phyloP scores from a whole-genome alignment of 1,284 basidiomycete species.

The Cryptococcus sp. region DNA sequence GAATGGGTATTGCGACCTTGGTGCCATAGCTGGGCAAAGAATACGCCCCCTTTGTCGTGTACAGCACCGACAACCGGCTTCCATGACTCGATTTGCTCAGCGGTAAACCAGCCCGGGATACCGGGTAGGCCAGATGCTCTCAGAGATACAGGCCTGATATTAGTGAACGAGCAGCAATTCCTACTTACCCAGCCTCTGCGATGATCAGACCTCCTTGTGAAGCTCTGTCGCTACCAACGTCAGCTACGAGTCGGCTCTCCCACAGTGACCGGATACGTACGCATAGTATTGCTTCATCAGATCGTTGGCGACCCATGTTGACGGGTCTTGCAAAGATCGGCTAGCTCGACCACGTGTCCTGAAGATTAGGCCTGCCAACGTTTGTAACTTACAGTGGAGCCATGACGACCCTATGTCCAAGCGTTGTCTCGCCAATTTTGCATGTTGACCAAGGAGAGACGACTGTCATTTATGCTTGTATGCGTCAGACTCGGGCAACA shows the following conservation, averaged over 20 bases:
- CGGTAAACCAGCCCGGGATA: constrained; percentile 21
- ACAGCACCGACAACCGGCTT: constrained; percentile 22
- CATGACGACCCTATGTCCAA: constrained; percentile 16
- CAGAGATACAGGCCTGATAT: constrained; percentile 13
- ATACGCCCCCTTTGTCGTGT: constrained; percentile 21
- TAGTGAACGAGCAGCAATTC: background rate
- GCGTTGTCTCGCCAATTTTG: constrained; percentile 9
- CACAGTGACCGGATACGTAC: constrained; percentile 1
- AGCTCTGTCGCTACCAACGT: constrained; percentile 8
- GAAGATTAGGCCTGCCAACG: background rate
- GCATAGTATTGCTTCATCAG: constrained; percentile 18
- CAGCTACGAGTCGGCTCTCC: background rate
- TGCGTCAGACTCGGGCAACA: too few relatives aligned
- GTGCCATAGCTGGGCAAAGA: constrained; percentile 24
- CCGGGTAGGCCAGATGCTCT: constrained; percentile 18
- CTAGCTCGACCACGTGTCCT: constrained; percentile 16
- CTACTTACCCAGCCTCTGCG: constrained; percentile 17
- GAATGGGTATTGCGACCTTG: constrained; percentile 10
- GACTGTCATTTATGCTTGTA: too few relatives aligned
- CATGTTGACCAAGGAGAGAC: constrained; percentile 7
- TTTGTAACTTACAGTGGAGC: constrained; percentile 15
- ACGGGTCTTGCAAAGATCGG: background rate
- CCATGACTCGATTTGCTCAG: constrained; percentile 29
- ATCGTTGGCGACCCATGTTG: constrained; percentile 16
- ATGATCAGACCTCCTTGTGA: constrained; percentile 24